These are phyloP conservation scores for Metarhizium sp. DNA, from an alignment of 2,329 filamentous ascomycete genomes.

Conservation along the genomic window DNA sequence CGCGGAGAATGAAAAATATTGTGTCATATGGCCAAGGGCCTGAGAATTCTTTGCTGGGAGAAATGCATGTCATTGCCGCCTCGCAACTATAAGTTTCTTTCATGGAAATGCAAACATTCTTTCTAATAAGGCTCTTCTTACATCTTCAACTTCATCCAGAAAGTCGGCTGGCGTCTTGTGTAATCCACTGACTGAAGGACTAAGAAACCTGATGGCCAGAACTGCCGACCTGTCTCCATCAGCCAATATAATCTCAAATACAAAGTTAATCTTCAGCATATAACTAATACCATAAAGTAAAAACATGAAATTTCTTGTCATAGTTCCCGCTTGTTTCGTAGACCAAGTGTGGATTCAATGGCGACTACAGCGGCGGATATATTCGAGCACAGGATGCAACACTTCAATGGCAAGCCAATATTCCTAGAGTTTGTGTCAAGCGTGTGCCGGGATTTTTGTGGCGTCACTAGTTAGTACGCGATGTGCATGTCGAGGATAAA, in stretches of 20 bases:
- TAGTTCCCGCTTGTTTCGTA: conserved; percentile 22
- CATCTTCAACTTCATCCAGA: conserved; percentile 36
- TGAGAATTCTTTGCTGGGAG: too few relatives aligned
- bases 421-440: conserved; percentile 21
- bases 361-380: conserved; percentile 44
- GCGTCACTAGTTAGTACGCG: too few relatives aligned
- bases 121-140: conserved; percentile 31
- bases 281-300: conserved; percentile 9
- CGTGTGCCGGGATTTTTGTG: too few relatives aligned
- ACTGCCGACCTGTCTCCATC: conserved; percentile 44
- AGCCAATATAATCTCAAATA: conserved; percentile 46
- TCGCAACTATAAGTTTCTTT: too few relatives aligned
- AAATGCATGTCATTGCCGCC: too few relatives aligned
- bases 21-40: too few relatives aligned
- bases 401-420: conserved; percentile 30
- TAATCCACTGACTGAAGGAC: conserved; percentile 39
- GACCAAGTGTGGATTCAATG: conserved; percentile 40
- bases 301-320: not conserved
- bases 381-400: conserved; percentile 41
- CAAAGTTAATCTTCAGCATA: conserved; percentile 39
- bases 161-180: conserved; percentile 38
- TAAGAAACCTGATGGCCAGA: conserved; percentile 42
- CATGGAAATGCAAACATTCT: conserved; percentile 39
- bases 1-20: too few relatives aligned
- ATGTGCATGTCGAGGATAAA: too few relatives aligned